phyloP scores from a whole-genome alignment of 75 land plant genomes.

The Pinus albicaulis region DNA sequence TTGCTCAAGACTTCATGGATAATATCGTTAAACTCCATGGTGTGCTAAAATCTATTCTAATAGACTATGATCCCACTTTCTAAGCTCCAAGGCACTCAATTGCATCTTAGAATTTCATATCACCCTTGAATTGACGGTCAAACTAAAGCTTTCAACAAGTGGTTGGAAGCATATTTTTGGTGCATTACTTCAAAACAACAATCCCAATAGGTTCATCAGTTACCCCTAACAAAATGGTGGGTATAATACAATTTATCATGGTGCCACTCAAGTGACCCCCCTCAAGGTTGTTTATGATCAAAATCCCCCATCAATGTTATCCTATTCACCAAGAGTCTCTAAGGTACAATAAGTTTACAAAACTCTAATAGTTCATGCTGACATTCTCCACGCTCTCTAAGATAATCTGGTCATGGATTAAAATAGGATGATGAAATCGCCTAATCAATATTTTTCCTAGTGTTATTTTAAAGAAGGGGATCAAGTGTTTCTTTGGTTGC shows the following conservation, averaged over 20 bases:
- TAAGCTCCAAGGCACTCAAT: not conserved
- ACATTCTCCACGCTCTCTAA: not conserved
- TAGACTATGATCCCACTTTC: not conserved
- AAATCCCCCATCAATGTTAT: not conserved
- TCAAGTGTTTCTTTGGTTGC: not conserved
- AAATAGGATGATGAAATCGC: not conserved
- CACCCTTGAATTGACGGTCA: not conserved
- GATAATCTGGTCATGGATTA: not conserved
- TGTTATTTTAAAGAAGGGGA: not conserved
- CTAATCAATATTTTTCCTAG: not conserved
- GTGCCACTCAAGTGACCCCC: not conserved
- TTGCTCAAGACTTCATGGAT: not conserved
- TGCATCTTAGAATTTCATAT: not conserved
- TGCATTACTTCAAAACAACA: not conserved
- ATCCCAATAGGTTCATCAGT: not conserved
- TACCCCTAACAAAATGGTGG: not conserved
- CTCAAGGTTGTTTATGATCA: not conserved
- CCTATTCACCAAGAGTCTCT: not conserved
- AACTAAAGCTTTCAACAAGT: not conserved
- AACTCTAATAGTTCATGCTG: not conserved
- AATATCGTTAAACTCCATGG: not conserved
- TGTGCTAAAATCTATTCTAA: not conserved
- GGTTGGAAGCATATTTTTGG: not conserved
- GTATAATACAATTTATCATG: not conserved
- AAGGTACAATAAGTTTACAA: not conserved